These are phyloP conservation scores for Trametes sp. DNA, from an alignment of 1,284 basidiomycete species.

Conservation along the genomic window DNA sequence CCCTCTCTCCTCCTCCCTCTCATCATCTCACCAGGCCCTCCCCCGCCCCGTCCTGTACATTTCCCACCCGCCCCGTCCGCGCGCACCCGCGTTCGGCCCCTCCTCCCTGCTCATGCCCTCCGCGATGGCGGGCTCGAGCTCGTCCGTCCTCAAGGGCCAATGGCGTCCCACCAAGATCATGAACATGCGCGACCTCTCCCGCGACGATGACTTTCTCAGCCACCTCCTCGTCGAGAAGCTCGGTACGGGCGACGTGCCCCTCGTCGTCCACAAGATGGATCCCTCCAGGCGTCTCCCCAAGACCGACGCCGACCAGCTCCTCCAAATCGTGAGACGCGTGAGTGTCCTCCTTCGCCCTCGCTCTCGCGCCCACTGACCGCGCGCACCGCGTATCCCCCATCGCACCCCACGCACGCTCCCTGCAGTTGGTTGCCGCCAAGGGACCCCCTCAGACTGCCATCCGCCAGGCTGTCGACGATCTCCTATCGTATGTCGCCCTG, in stretches of 20 bases:
- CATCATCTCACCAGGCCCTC: constrained; percentile 9
- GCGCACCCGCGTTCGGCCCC: constrained; percentile 15
- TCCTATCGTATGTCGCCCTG: constrained; percentile 66
- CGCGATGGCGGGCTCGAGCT: constrained; percentile 30
- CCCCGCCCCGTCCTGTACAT: constrained; percentile 14
- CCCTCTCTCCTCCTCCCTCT: constrained; percentile 8
- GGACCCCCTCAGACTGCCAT: constrained; percentile 60
- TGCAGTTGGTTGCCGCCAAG: constrained; percentile 66
- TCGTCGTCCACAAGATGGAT: constrained; percentile 89
- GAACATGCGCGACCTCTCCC: constrained; percentile 86
- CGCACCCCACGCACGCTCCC: constrained; percentile 7
- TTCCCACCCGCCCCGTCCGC: constrained; percentile 9
- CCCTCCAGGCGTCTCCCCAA: constrained; percentile 74
- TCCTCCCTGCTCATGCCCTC: constrained; percentile 32
- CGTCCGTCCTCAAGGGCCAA: constrained; percentile 39
- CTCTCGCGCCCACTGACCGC: constrained; percentile 31
- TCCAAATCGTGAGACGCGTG: constrained; percentile 79
- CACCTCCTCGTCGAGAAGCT: constrained; percentile 86
- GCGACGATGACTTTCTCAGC: constrained; percentile 87
- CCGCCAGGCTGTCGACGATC: constrained; percentile 73
- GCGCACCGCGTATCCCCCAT: constrained; percentile 34
- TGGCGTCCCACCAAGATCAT: constrained; percentile 86
- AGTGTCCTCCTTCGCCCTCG: constrained; percentile 41
- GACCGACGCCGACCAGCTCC: constrained; percentile 68
- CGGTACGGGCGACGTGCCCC: constrained; percentile 74